These are phyloP conservation scores for Phalaenopsis aphrodite DNA, from an alignment of 106 monocot species.

Conservation along the genomic window DNA sequence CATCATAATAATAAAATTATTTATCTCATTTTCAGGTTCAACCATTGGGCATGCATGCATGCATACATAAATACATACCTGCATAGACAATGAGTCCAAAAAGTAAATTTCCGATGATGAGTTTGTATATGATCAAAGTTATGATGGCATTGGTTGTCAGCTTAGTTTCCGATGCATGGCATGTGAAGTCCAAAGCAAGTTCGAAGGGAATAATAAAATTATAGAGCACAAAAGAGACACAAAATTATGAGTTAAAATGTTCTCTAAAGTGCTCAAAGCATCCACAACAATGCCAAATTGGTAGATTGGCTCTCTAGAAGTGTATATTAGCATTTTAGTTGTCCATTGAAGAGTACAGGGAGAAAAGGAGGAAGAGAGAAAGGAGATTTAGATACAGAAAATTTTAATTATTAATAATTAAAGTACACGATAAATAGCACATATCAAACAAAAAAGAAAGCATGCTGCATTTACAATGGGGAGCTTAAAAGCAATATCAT, in stretches of 20 bases:
- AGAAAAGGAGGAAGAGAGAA: neutral
- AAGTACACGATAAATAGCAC: neutral
- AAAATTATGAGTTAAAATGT: neutral
- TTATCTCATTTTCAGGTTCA: no score
- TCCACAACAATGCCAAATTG: neutral
- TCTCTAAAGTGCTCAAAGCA: neutral
- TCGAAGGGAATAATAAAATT: neutral
- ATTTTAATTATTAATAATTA: neutral
- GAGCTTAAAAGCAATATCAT: neutral
- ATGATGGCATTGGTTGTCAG: neutral
- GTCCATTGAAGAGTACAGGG: neutral
- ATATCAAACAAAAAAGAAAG: neutral
- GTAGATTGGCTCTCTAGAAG: neutral
- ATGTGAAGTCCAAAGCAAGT: neutral
- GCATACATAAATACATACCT: no score
- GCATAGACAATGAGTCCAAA: neutral
- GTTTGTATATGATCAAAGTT: neutral
- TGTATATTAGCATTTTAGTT: neutral
- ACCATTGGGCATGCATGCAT: no score
- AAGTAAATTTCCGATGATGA: neutral
- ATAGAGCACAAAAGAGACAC: neutral
- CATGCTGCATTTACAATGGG: neutral
- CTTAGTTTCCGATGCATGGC: neutral
- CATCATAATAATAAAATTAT: no score
- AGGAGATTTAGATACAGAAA: neutral